Evolutionary conservation across 2,329 filamentous ascomycete genomes (phyloP).

Genomic region (Trichoderma cornu-damae): DNA sequence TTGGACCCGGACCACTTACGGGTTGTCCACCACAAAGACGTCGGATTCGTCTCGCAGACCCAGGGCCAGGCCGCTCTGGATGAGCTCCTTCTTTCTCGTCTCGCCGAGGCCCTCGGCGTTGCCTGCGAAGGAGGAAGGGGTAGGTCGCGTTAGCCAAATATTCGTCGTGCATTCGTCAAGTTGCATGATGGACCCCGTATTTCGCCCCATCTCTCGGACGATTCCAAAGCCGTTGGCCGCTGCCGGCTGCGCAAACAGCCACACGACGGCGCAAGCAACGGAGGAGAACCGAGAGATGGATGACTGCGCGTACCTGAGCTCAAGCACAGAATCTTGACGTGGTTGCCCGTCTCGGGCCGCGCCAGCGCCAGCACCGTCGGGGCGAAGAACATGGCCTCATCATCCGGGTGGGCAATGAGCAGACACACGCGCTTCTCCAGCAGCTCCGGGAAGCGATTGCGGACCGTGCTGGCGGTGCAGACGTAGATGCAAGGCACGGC

Average conservation of each 20-base stretch:
- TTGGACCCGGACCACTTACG: no score
- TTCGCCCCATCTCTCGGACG: no score
- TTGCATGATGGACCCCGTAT: no score
- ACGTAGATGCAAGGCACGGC: slow-evolving; percentile 49
- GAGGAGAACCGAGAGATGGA: neutral
- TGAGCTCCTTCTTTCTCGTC: slow-evolving; percentile 75
- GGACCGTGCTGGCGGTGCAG: slow-evolving; percentile 44
- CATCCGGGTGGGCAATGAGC: slow-evolving; percentile 93
- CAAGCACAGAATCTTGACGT: slow-evolving; percentile 89
- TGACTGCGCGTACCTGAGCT: slow-evolving; percentile 62
- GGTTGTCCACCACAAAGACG: slow-evolving; percentile 78
- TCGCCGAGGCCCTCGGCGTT: slow-evolving; percentile 84
- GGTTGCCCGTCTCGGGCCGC: slow-evolving; percentile 72
- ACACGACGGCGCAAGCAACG: no score
- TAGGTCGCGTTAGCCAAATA: slow-evolving; percentile 22
- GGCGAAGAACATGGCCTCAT: slow-evolving; percentile 99
- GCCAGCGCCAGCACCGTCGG: slow-evolving; percentile 84
- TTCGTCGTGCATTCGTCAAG: no score
- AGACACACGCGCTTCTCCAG: slow-evolving; percentile 82
- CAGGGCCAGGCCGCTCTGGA: slow-evolving; percentile 70
- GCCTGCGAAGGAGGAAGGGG: slow-evolving; percentile 39
- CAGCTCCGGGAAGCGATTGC: slow-evolving; percentile 58
- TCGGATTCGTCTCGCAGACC: slow-evolving; percentile 72
- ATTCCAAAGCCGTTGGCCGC: no score
- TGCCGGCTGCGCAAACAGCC: no score